Conservation (phyloP, 495 filamentous ascomycete genomes). For the Aspergillus baeticus region DNA sequence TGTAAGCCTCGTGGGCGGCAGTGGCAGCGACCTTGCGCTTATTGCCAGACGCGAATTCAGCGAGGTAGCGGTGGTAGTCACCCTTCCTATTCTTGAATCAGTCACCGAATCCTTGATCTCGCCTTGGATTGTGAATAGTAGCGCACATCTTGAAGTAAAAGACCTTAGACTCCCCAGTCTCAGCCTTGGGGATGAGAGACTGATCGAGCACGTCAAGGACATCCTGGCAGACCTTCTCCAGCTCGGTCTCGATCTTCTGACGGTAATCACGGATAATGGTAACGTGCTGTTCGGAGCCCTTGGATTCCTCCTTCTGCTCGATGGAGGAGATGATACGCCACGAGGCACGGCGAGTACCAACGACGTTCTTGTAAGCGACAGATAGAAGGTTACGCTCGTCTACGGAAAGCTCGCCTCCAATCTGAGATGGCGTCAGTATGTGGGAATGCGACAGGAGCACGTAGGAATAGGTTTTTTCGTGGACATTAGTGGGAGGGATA, state of each 20-base stretch:
- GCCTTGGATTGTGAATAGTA: not conserved
- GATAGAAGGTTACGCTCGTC: conserved; percentile 99
- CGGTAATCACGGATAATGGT: conserved; percentile 95
- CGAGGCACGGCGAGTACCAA: conserved; percentile 96
- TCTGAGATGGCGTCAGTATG: conserved; percentile 49
- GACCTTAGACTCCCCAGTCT: conserved; percentile 98
- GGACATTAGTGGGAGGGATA: not conserved
- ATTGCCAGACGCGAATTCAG: conserved; percentile 97
- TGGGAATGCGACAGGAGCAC: conserved; percentile 3
- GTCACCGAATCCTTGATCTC: not conserved
- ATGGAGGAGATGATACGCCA: conserved; percentile 99
- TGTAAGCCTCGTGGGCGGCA: conserved; percentile 97
- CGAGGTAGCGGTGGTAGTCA: conserved; percentile 99
- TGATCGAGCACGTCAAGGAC: conserved; percentile 95
- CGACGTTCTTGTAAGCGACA: conserved; percentile 99
- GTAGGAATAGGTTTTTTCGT: not conserved
- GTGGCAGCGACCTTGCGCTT: conserved; percentile 98
- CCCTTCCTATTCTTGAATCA: conserved; percentile 75
- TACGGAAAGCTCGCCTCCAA: conserved; percentile 87
- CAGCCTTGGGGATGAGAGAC: conserved; percentile 94
- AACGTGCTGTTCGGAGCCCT: conserved; percentile 98
- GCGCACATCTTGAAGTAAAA: conserved; percentile 99
- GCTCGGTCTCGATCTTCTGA: conserved; percentile 96
- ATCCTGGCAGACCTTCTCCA: conserved; percentile 98
- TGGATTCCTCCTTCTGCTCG: conserved; percentile 99